Evolutionary conservation across 768 basidiomycete species (phyloP).

Genomic region (Royoungia palumana): DNA sequence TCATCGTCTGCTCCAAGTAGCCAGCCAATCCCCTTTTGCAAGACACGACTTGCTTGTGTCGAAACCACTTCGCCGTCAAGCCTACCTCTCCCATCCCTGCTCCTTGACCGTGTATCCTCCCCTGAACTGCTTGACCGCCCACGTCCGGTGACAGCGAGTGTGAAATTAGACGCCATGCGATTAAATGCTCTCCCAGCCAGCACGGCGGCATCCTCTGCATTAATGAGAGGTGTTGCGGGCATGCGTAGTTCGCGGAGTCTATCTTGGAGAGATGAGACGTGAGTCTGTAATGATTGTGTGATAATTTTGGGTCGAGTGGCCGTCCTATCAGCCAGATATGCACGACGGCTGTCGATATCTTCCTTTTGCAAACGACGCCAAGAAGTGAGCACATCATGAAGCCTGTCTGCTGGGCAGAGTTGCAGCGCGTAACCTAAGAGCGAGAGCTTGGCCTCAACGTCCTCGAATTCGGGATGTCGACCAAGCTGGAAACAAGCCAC

Average conservation of each 20-base stretch:
- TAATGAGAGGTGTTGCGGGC: conserved; percentile 63
- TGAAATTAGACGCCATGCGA: conserved; percentile 71
- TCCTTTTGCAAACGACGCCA: conserved; percentile 78
- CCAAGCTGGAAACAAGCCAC: conserved; percentile 86
- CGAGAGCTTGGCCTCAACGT: conserved; percentile 60
- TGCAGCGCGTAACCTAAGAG: conserved; percentile 81
- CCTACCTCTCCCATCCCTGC: conserved; percentile 40
- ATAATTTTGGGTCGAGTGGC: conserved; percentile 12
- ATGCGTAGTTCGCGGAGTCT: conserved; percentile 66
- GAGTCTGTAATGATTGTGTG: conserved; percentile 28
- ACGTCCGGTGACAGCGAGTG: conserved; percentile 55
- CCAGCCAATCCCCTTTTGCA: conserved; percentile 95
- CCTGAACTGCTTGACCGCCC: conserved; percentile 22
- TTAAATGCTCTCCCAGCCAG: conserved; percentile 77
- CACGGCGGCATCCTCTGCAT: conserved; percentile 76
- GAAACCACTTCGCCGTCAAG: conserved; percentile 61
- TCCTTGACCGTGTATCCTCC: conserved; percentile 29
- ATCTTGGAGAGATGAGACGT: conserved; percentile 53
- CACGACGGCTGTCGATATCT: conserved; percentile 50
- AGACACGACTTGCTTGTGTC: conserved; percentile 68
- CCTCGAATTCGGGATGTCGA: conserved; percentile 71
- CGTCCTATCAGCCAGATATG: conserved; percentile 34
- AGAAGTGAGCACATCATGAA: conserved; percentile 70
- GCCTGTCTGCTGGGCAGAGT: conserved; percentile 77
- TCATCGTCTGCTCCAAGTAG: conserved; percentile 81